phyloP scores from a whole-genome alignment of 495 filamentous ascomycete species.

The Penicillium longicatenatum region DNA sequence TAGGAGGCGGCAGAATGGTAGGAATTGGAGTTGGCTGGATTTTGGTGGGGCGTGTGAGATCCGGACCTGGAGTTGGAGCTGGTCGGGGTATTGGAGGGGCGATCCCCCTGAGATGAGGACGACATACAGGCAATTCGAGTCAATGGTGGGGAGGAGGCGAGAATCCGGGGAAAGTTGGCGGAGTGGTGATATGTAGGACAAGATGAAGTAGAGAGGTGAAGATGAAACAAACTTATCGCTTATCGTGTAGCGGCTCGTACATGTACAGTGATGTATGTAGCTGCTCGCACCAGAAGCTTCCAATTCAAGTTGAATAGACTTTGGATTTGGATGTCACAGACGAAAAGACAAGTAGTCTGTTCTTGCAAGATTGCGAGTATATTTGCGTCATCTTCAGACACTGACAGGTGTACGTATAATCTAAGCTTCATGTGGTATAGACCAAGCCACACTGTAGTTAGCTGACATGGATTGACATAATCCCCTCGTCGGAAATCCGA shows the following conservation, averaged over 20 bases:
- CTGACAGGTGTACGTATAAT: not conserved
- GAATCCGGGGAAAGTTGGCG: conserved; percentile 6
- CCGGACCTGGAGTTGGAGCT: conserved; percentile 35
- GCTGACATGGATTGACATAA: no score
- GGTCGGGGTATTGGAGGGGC: conserved; percentile 19
- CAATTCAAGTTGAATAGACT: not conserved
- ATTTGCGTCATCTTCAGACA: no score
- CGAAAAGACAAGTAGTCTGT: no score
- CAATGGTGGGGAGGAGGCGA: conserved; percentile 23
- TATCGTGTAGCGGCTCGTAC: conserved; percentile 17
- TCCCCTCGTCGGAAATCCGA: no score
- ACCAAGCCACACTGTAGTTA: no score
- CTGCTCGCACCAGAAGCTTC: not conserved
- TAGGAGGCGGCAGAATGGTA: conserved; percentile 48
- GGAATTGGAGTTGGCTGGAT: conserved; percentile 16
- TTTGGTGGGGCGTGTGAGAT: conserved; percentile 36
- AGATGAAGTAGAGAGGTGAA: not conserved
- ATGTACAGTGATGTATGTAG: no score
- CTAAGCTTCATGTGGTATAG: not conserved
- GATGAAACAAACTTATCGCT: conserved; percentile 16
- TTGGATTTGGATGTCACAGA: no score
- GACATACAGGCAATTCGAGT: conserved; percentile 30
- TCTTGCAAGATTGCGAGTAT: not conserved
- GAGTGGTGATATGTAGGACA: not conserved
- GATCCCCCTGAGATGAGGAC: conserved; percentile 28